A percentile compares a stretch with the other conserved stretches of the same genome.
These are phyloP conservation scores for Hymenoscyphus scutula DNA, from an alignment of 2,329 filamentous ascomycete species.

Conservation along the genomic window DNA sequence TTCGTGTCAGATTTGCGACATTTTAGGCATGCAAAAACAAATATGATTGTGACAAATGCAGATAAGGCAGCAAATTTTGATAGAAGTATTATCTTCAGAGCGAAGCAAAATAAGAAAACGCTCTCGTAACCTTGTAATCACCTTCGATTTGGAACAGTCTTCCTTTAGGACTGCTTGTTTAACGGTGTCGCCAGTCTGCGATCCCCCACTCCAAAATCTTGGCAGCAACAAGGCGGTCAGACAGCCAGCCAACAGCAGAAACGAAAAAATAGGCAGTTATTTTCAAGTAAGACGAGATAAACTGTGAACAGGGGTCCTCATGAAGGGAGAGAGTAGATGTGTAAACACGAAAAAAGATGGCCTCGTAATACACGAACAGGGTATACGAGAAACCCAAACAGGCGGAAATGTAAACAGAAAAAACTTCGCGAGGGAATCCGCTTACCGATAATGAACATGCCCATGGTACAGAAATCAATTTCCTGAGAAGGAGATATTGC, in stretches of 20 bases:
- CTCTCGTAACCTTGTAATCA: not conserved
- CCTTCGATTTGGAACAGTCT: not conserved
- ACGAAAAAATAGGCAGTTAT: too few relatives aligned
- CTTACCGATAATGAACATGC: constrained; percentile 73
- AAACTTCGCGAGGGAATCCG: constrained; percentile 8
- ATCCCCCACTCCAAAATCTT: not conserved
- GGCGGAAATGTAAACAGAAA: constrained; percentile 15
- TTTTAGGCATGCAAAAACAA: too few relatives aligned
- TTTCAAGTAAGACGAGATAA: not conserved
- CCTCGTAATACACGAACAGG: not conserved
- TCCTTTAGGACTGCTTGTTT: not conserved
- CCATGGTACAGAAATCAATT: constrained; percentile 67
- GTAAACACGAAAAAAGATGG: not conserved
- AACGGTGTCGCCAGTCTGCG: not conserved
- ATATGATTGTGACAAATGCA: not conserved
- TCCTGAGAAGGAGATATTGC: constrained; percentile 36
- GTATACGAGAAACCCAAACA: constrained; percentile 2
- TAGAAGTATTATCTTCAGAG: not conserved
- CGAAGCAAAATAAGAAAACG: not conserved
- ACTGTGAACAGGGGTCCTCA: not conserved
- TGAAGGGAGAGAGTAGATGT: not conserved
- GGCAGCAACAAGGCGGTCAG: not conserved
- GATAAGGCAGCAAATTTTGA: not conserved
- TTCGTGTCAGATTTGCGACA: constrained; percentile 8
- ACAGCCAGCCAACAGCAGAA: not conserved